Conservation (phyloP, 2,329 filamentous ascomycete species). For the Penicillium frequentans region DNA sequence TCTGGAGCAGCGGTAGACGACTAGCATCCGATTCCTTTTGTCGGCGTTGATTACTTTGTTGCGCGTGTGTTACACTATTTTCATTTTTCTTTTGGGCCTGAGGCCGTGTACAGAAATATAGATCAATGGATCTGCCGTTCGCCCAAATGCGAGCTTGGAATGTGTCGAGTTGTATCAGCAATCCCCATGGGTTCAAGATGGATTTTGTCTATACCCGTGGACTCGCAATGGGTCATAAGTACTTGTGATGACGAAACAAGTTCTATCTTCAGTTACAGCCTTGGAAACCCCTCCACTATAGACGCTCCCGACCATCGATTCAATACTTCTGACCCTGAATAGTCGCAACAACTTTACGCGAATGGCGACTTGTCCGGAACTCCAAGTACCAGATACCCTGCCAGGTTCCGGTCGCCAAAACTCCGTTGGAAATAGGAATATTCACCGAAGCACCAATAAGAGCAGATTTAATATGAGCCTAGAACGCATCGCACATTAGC, state of each 20-base stretch:
- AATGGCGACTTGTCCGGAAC: constrained; percentile 75
- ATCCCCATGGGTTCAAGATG: neutral
- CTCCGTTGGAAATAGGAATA: constrained; percentile 86
- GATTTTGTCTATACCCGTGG: neutral
- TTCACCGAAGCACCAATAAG: constrained; percentile 86
- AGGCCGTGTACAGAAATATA: constrained; percentile 39
- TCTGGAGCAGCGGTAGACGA: constrained; percentile 59
- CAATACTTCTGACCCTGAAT: constrained; percentile 78
- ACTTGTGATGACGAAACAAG: neutral
- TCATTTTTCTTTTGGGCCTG: constrained; percentile 23
- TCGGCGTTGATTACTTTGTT: constrained; percentile 36
- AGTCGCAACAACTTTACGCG: constrained; percentile 82
- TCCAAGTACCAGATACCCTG: constrained; percentile 90
- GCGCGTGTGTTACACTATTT: constrained; percentile 22
- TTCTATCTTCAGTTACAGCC: neutral
- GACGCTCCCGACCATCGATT: constrained; percentile 19
- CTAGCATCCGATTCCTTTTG: constrained; percentile 30
- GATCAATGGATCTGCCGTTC: constrained; percentile 32
- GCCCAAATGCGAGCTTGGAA: constrained; percentile 7
- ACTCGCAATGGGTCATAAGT: neutral
- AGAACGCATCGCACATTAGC: neutral
- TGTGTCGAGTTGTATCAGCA: neutral
- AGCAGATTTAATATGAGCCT: constrained; percentile 91
- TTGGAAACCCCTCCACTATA: constrained; percentile 5
- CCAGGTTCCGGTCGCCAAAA: constrained; percentile 65